Conservation (phyloP, 2,329 filamentous ascomycete species). For the Camptophora hylomeconis region DNA sequence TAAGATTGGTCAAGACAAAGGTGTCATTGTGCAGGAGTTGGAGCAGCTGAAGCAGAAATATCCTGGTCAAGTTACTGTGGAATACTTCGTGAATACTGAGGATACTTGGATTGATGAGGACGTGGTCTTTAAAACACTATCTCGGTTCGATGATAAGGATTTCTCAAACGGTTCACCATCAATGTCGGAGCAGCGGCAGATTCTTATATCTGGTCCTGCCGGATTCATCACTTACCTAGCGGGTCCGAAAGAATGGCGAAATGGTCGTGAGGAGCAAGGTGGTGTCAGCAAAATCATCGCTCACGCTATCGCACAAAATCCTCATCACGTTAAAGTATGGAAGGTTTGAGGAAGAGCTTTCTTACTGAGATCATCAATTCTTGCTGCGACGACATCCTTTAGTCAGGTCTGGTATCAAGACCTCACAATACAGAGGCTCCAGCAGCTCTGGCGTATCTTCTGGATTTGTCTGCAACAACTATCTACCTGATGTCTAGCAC, state of each 20-base stretch:
- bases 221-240: constrained; percentile 75
- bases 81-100: constrained; percentile 76
- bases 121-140: constrained; percentile 29
- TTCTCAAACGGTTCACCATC: constrained; percentile 10
- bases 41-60: constrained; percentile 46
- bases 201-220: constrained; percentile 83
- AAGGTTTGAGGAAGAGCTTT: constrained; percentile 16
- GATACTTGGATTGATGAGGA: constrained; percentile 47
- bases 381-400: too few relatives aligned
- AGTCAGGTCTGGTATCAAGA: too few relatives aligned
- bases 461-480: too few relatives aligned
- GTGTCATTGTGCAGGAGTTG: constrained; percentile 47
- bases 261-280: constrained; percentile 16
- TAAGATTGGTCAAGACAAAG: constrained; percentile 11
- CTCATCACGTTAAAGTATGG: constrained; percentile 13
- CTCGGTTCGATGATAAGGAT: constrained; percentile 10
- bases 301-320: constrained; percentile 10
- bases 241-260: constrained; percentile 48
- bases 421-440: too few relatives aligned
- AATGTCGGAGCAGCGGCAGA: constrained; percentile 42
- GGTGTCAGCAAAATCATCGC: constrained; percentile 11
- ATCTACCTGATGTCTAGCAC: too few relatives aligned
- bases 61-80: constrained; percentile 46
- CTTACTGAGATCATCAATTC: too few relatives aligned
- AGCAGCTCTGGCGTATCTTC: too few relatives aligned